Conservation (phyloP, 2,329 filamentous ascomycete species). For the Neonectria neomacrospora region DNA sequence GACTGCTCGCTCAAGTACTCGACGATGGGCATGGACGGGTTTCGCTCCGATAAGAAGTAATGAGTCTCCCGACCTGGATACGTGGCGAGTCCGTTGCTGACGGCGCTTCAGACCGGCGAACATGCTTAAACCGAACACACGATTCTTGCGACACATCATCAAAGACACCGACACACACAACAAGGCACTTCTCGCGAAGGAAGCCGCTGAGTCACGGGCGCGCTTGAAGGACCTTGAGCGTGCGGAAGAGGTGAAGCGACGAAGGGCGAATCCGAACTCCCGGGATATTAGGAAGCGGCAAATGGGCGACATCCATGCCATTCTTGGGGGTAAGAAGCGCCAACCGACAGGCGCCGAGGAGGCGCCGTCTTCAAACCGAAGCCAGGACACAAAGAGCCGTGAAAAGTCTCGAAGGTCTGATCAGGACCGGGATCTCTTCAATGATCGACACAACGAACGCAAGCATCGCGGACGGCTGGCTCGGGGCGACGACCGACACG, state of each 20-base stretch:
- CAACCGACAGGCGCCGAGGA: constrained; percentile 40
- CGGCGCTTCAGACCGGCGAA: constrained; percentile 64
- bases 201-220: constrained; percentile 80
- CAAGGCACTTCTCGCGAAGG: constrained; percentile 83
- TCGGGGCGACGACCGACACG: constrained; percentile 34
- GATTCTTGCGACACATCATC: constrained; percentile 89
- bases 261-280: constrained; percentile 57
- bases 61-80: constrained; percentile 32
- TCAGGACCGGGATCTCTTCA: constrained; percentile 38
- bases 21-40: constrained; percentile 77
- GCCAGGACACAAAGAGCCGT: constrained; percentile 30
- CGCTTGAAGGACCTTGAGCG: constrained; percentile 72
- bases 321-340: constrained; percentile 60
- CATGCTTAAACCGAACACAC: constrained; percentile 88
- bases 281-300: constrained; percentile 67
- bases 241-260: constrained; percentile 57
- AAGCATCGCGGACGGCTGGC: constrained; percentile 43
- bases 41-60: constrained; percentile 61
- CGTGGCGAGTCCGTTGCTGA: constrained; percentile 33
- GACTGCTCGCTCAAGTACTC: constrained; percentile 80
- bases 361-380: constrained; percentile 30
- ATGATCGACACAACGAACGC: constrained; percentile 31
- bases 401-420: constrained; percentile 19
- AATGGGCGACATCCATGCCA: constrained; percentile 70
- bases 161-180: constrained; percentile 91